Base-by-base conservation (phyloP, 2,329 filamentous ascomycete species). In the Aureobasidium sp. region DNA sequence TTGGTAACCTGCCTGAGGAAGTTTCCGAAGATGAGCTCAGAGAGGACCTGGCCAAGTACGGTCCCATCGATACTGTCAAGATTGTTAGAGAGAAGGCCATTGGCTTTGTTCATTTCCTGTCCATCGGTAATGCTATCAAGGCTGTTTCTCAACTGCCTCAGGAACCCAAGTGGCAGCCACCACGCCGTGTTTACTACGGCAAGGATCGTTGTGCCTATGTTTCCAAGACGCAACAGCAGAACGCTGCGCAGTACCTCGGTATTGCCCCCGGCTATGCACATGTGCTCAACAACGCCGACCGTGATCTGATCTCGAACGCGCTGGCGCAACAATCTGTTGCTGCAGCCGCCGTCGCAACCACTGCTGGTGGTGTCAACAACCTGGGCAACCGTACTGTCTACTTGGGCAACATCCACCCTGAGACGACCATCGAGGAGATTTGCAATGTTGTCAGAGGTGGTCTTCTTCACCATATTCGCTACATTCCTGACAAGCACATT, bases 401-500 rank as follows among this genome's bases (percentile, higher is more conserved):
- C 74, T 83, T 99, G 7, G 94, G 94, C 69, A 99, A 99, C 77
- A 99, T 99, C 67, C 94, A 99, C 75, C 94, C 94, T 0, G 94
- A 99, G 79, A 99, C 94, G 1, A 97, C 93, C 1, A 96, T 97
- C 69, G 94, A 99, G 79, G 94, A 99, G 79, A 99, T 99, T 74
- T 99, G 94, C 83, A 99, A 99, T 72, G 94, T 99, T 63, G 94
- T 99, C 59, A 87, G 94, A 67, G 94, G 94, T 63, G 94, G 94
- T 69, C 84, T 99, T 67, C 82, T 99, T 70, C 94, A 99, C 76
- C 94, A 99, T 76, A 96, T 99, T 75, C 91, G 94, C 69, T 99
- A 97, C 78, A 99, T 99, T 70, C 94, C 94, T 7, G 94, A 99
- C 80, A 99, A 99, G 84, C 94, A 99, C 78, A 99, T 99, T 69